Evolutionary conservation across 495 filamentous ascomycete genomes (phyloP), one percentile per base, ranked within the genome.

Genomic region (Daldinia bambusicola): DNA sequence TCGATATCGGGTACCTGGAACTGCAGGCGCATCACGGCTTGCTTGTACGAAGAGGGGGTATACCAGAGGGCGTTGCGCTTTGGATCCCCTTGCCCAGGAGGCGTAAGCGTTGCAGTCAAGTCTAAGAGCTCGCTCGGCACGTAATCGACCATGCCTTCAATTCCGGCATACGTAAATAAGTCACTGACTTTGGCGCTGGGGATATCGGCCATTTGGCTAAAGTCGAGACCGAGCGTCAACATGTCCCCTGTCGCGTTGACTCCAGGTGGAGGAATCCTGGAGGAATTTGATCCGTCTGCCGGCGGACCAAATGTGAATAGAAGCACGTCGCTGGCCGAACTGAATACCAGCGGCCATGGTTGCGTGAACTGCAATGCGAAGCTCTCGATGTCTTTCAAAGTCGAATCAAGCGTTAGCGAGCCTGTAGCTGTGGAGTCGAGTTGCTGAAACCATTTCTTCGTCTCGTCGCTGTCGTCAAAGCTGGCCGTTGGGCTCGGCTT

Each of bases 261-360:
- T 22, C 43, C 43, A 4, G 43, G 43, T 48, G 43, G 18, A 13
- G 43, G 43, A 12, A 48, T 48, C 18, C 43, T 48, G 3, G 18
- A 1, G 8, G 8, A 8, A 0, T 5, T 3, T 12, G 43, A 48
- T 48, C 43, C 43, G 2, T 48, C 43, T 6, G 36, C 36, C 14
- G 12, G 12, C 22, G 31, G 59, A 13, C 66, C 66, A 45, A 69
- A 69, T 22, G 66, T 43, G 51, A 41, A 57, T 2, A 69, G 30
- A 13, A 69, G 52, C 22, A 52, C 66, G 13, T 57, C 66, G n/a
- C 37, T 56, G 5, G 43, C 16, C 2, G 66, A 69, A 18, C 66
- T 69, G 48, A 69, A 69, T 8, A 60, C 57, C 1, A 69, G 16
- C 16, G 16, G 16, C 58, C 66, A 69, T 55, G 66, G 66, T 14